phyloP scores from a whole-genome alignment of 257 asterid species.

The Thymus quinquecostatus region DNA sequence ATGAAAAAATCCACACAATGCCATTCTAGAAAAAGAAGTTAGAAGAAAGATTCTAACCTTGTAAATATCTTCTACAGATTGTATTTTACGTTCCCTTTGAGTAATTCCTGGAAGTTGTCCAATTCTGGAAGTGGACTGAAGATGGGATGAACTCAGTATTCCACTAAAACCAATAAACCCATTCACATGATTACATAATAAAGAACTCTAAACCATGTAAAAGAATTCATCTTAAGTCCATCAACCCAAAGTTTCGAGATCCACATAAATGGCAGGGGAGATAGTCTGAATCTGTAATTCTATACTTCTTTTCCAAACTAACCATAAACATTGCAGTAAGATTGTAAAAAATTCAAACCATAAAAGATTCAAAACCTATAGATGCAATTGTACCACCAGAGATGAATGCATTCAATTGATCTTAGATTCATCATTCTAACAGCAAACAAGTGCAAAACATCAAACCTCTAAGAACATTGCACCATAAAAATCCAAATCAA shows the following conservation, averaged over 20 bases:
- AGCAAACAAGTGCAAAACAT: neutral
- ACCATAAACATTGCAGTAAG: neutral
- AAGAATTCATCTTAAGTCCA: constrained; percentile 5
- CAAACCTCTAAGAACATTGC: neutral
- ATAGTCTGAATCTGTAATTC: neutral
- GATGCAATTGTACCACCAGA: no score
- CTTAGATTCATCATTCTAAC: neutral
- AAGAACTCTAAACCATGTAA: neutral
- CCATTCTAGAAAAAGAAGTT: neutral
- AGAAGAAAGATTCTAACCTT: constrained; percentile 54
- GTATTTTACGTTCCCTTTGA: constrained; percentile 48
- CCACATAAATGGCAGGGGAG: constrained; percentile 5
- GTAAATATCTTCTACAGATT: constrained; percentile 56
- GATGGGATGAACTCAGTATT: constrained; percentile 57
- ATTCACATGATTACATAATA: neutral
- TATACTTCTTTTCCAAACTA: constrained; percentile 1
- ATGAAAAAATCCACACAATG: constrained; percentile 16
- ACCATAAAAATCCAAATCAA: neutral
- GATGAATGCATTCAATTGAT: constrained; percentile 11
- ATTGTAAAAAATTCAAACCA: constrained; percentile 11
- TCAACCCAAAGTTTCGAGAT: neutral
- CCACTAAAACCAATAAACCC: constrained; percentile 20
- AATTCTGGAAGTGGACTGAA: constrained; percentile 52
- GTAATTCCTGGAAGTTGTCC: constrained; percentile 65
- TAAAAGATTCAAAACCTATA: neutral